Evolutionary conservation across 78 protist species (phyloP).

Genomic region (Mantamonas sphyraenae): DNA sequence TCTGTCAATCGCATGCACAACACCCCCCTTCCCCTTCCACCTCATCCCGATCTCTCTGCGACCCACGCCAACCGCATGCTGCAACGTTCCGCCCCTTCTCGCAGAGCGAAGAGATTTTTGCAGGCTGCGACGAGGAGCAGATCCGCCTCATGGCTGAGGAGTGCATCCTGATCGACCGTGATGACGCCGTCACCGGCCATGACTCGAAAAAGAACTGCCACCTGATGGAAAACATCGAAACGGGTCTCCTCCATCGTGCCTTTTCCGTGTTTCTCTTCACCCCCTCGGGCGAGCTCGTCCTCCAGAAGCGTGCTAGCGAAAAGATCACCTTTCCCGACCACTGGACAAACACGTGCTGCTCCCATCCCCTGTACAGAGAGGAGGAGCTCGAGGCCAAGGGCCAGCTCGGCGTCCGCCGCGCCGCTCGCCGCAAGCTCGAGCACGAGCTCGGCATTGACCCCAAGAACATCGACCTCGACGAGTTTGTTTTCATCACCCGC

Average conservation of each 20-base stretch:
- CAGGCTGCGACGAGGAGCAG: conserved; percentile 41
- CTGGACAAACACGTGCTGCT: conserved; percentile 86
- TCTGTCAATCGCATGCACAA: no score
- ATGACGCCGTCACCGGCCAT: conserved; percentile 51
- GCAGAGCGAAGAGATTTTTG: no score
- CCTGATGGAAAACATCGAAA: conserved; percentile 44
- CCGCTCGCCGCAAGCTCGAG: conserved; percentile 63
- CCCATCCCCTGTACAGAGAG: conserved; percentile 55
- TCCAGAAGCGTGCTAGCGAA: conserved; percentile 65
- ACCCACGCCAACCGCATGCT: no score
- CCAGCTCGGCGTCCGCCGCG: conserved; percentile 46
- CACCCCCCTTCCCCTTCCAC: no score
- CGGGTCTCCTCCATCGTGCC: conserved; percentile 77
- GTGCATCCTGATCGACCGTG: conserved; percentile 59
- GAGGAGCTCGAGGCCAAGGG: conserved; percentile 32
- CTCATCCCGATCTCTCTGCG: no score
- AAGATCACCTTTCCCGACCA: conserved; percentile 74
- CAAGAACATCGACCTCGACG: conserved; percentile 8
- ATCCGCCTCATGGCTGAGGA: conserved; percentile 37
- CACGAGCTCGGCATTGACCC: conserved; percentile 73
- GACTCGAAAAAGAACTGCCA: conserved; percentile 60
- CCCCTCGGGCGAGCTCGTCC: conserved; percentile 37
- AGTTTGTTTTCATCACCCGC: conserved; percentile 40
- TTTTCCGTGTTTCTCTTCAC: conserved; percentile 71
- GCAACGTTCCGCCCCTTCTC: no score